Percentiles rank a stretch among this genome's conserved stretches.
Conservation (phyloP, 2,329 filamentous ascomycete genomes). For the Calonectria henricotiae region DNA sequence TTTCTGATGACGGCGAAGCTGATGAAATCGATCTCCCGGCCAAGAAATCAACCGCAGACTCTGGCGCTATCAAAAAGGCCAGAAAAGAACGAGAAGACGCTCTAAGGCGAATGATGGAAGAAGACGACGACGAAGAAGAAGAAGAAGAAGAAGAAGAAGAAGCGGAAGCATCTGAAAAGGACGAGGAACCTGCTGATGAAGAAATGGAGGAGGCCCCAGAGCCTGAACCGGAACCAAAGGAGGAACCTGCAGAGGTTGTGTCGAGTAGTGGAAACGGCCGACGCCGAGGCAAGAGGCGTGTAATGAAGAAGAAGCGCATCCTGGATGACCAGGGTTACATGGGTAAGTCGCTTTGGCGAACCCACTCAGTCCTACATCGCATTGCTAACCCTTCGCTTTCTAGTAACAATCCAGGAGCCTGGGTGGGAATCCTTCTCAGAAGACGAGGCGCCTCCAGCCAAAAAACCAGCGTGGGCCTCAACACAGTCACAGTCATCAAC, state of each 20-base stretch:
- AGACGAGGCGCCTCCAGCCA: constrained; percentile 77
- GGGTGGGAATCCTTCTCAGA: constrained; percentile 96
- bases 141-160: constrained; percentile 74
- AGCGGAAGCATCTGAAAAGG: constrained; percentile 61
- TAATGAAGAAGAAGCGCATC: constrained; percentile 90
- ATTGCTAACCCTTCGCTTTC: constrained; percentile 39
- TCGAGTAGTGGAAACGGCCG: constrained; percentile 73
- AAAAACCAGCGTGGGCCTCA: constrained; percentile 68
- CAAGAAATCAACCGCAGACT: constrained; percentile 47
- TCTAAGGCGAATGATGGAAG: constrained; percentile 68
- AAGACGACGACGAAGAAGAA: constrained; percentile 75
- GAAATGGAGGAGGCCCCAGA: constrained; percentile 62
- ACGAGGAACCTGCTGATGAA: constrained; percentile 59
- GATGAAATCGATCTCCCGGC: constrained; percentile 58
- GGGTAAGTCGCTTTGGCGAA: constrained; percentile 71
- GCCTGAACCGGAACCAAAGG: constrained; percentile 59
- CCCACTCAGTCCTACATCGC: background rate
- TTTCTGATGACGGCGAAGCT: constrained; percentile 62
- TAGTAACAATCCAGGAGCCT: constrained; percentile 88
- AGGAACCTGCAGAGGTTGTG: constrained; percentile 69
- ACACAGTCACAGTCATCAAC: constrained; percentile 48
- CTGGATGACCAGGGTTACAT: constrained; percentile 94
- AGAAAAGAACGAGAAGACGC: constrained; percentile 60
- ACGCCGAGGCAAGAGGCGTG: constrained; percentile 81
- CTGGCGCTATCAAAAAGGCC: constrained; percentile 51